A percentile compares a stretch with the other conserved stretches of the same genome.
phyloP scores from a whole-genome alignment of 768 basidiomycete species.

The Rubroboletus satanas region DNA sequence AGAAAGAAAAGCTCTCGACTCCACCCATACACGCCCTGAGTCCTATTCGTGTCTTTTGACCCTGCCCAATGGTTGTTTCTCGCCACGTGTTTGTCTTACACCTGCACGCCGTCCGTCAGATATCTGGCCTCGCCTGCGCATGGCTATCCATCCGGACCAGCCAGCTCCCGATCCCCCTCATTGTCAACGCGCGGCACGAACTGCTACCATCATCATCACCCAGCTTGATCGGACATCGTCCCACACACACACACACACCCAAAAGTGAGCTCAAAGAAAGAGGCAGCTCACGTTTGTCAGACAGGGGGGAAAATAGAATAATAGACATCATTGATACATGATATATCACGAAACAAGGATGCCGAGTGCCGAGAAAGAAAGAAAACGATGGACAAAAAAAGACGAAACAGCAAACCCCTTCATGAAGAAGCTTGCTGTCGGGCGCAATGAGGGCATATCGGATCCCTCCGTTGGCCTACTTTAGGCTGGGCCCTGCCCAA shows the following conservation, averaged over 20 bases:
- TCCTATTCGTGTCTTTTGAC: not conserved
- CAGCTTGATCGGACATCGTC: not conserved
- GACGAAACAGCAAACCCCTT: not conserved
- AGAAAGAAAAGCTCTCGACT: not conserved
- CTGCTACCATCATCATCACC: not conserved
- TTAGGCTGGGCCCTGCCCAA: constrained; percentile 21
- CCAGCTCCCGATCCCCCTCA: not conserved
- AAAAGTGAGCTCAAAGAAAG: not conserved
- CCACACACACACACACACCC: not conserved
- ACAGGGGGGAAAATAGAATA: constrained; percentile 18
- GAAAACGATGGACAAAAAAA: not conserved
- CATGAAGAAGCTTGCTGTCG: constrained; percentile 11
- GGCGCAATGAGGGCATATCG: constrained; percentile 21
- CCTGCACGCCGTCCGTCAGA: not conserved
- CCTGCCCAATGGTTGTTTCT: not conserved
- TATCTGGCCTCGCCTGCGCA: not conserved
- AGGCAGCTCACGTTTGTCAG: not conserved
- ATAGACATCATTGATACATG: constrained; percentile 15
- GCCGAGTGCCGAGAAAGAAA: not conserved
- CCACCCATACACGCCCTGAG: constrained; percentile 4
- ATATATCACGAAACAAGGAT: constrained; percentile 4
- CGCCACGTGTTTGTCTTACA: not conserved
- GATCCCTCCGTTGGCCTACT: constrained; percentile 17
- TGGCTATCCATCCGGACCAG: not conserved
- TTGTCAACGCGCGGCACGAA: not conserved